Evolutionary conservation across 768 basidiomycete genomes (phyloP).

Genomic region (Dioszegia aurantiaca): DNA sequence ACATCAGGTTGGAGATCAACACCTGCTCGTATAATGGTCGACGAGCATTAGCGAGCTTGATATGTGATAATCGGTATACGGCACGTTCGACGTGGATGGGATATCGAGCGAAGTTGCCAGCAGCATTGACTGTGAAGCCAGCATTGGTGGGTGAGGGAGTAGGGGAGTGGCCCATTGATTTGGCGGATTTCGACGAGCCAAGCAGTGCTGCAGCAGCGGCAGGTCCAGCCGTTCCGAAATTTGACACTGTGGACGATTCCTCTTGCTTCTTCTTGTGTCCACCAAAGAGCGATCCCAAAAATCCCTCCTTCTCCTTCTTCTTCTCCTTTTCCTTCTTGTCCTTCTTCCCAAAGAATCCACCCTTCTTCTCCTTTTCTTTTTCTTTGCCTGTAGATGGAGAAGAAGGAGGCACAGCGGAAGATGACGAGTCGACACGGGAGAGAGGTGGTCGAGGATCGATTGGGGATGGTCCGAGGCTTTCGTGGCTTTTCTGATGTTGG

Average conservation of each 20-base stretch:
- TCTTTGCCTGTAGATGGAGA: slow-evolving; percentile 18
- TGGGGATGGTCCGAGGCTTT: slow-evolving; percentile 16
- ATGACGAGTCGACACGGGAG: slow-evolving; percentile 28
- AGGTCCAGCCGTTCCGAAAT: slow-evolving; percentile 58
- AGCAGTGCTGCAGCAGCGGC: slow-evolving; percentile 84
- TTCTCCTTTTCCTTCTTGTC: slow-evolving; percentile 36
- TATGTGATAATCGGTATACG: slow-evolving; percentile 94
- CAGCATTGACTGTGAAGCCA: slow-evolving; percentile 38
- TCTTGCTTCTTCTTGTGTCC: slow-evolving; percentile 76
- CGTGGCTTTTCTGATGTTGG: slow-evolving; percentile 25
- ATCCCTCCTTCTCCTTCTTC: slow-evolving; percentile 63
- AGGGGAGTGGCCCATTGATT: slow-evolving; percentile 54
- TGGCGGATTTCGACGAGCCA: slow-evolving; percentile 76
- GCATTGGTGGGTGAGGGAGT: slow-evolving; percentile 48
- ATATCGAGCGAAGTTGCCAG: slow-evolving; percentile 66
- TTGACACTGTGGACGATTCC: slow-evolving; percentile 54
- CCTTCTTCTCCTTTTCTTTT: slow-evolving; percentile 51
- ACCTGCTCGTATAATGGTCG: slow-evolving; percentile 95
- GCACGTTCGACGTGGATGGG: slow-evolving; percentile 98
- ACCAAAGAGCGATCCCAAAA: slow-evolving; percentile 89
- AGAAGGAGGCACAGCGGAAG: slow-evolving; percentile 22
- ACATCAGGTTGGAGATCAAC: slow-evolving; percentile 58
- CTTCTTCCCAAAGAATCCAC: slow-evolving; percentile 45
- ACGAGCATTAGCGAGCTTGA: slow-evolving; percentile 96
- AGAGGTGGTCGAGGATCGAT: slow-evolving; percentile 26